These are phyloP conservation scores for Penicillium sclerotiorum DNA, from an alignment of 2,329 filamentous ascomycete genomes.

Conservation along the genomic window DNA sequence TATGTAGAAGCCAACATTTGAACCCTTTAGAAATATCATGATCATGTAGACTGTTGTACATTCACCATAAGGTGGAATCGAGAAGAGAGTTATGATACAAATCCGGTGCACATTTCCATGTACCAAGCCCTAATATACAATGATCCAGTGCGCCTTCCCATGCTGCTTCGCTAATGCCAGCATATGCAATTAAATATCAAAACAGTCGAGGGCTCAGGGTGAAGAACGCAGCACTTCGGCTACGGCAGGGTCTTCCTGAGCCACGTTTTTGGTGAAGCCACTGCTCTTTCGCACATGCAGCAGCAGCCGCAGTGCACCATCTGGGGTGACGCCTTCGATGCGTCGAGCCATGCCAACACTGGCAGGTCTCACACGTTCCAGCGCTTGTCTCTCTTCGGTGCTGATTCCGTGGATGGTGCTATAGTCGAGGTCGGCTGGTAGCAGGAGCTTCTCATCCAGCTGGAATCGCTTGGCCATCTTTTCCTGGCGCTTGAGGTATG, in stretches of 20 bases:
- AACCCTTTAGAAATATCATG: no score
- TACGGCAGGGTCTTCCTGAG: conserved; percentile 12
- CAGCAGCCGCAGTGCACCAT: conserved; percentile 47
- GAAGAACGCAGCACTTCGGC: conserved; percentile 17
- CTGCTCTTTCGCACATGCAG: conserved; percentile 41
- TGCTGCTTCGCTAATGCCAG: conserved; percentile 24
- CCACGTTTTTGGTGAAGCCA: conserved; percentile 18
- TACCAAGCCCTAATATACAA: conserved; percentile 10
- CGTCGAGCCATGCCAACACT: conserved; percentile 85
- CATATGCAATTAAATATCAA: conserved; percentile 11
- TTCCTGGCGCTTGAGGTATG: conserved; percentile 76
- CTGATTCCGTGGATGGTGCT: conserved; percentile 72
- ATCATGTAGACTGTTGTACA: no score
- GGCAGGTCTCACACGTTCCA: conserved; percentile 74
- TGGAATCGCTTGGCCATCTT: conserved; percentile 67
- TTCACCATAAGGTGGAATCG: no score
- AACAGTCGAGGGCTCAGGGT: conserved; percentile 9
- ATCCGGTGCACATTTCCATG: background rate
- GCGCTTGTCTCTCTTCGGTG: conserved; percentile 72
- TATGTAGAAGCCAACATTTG: no score
- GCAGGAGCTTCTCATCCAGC: conserved; percentile 72
- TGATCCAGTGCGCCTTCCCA: conserved; percentile 14
- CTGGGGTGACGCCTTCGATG: conserved; percentile 71
- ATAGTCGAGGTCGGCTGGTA: conserved; percentile 80
- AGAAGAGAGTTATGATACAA: background rate